Evolutionary conservation across 805 yeast genomes (phyloP), one percentile per base, ranked within the genome.

Genomic region (Kazachstania bromeliacearum): DNA sequence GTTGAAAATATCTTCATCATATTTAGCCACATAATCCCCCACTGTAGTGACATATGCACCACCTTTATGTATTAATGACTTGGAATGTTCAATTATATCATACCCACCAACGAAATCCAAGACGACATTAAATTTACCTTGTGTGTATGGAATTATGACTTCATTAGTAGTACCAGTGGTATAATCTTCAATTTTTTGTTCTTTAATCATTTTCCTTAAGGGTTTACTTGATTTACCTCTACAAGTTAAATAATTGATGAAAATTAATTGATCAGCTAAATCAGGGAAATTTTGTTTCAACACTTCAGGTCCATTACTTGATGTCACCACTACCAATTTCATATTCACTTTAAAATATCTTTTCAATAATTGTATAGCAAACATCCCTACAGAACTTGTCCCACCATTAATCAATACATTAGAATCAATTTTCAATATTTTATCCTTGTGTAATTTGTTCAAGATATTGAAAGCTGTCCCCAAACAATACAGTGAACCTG

Each of bases 331-430:
- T 1, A 73, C 75, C 10, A 85, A 66, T 33, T 66, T 67, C 29
- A 60, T 59, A 14, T 53, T 51, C 7, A 76, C 71, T 13, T 68
- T 62, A 45, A 63, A 73, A 43, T 63, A 56, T 15, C 66, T 49
- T 52, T 72, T 78, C 16, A 78, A 70, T 19, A 83, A 47, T 51
- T 79, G 87, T 22, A 76, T 64, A 4, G 71, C 68, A 57, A 66
- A 68, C 39, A 73, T 54, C 2, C 92, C 94, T 8, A 81, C 82
- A n/a, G 77, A 65, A 2, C 92, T 73, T 2, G 84, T 77, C n/a
- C 82, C 94, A 36, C 95, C 95, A 41, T 82, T 67, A 28, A 85
- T 64, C 31, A 84, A 62, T 2, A 84, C 71, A 37, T 68, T 70
- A 2, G 74, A 59, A 9, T 64, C 63, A 4, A 61, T 57, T 27